Evolutionary conservation across 805 yeast genomes (phyloP).

Genomic region (Ogataea corticis): DNA sequence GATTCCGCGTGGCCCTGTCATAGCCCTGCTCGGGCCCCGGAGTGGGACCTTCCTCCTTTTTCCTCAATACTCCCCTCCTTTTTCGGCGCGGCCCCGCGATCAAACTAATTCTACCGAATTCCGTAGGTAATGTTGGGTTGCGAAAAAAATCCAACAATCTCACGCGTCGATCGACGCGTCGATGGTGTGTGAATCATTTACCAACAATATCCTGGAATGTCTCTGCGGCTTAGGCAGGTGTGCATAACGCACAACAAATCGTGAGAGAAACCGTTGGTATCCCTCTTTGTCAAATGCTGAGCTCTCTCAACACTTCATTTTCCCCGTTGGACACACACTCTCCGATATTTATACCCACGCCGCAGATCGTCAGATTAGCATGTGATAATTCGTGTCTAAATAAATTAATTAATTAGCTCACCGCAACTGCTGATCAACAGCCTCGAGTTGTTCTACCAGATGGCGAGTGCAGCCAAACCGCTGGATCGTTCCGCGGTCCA

Average conservation of each 20-base stretch:
- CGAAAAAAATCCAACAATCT: background rate
- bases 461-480: conserved; percentile 69
- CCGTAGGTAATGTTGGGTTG: background rate
- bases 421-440: conserved; percentile 42
- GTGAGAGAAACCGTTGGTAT: no score
- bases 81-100: background rate
- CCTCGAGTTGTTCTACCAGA: conserved; percentile 56
- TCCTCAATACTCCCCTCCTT: background rate
- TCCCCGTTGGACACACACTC: no score
- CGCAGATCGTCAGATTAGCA: background rate
- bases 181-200: no score
- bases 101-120: background rate
- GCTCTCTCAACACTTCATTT: no score
- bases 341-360: no score
- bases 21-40: no score
- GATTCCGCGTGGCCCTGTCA: no score
- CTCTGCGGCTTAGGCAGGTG: no score
- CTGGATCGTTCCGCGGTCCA: conserved; percentile 45
- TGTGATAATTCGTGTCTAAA: background rate
- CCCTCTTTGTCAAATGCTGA: no score
- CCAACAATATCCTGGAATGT: no score
- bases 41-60: background rate
- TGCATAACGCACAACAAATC: no score
- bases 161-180: background rate
- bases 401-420: background rate